Percentiles rank a stretch among this genome's conserved stretches.
Evolutionary conservation across 106 monocot species (phyloP).

Genomic region (Cymbidium sinense): DNA sequence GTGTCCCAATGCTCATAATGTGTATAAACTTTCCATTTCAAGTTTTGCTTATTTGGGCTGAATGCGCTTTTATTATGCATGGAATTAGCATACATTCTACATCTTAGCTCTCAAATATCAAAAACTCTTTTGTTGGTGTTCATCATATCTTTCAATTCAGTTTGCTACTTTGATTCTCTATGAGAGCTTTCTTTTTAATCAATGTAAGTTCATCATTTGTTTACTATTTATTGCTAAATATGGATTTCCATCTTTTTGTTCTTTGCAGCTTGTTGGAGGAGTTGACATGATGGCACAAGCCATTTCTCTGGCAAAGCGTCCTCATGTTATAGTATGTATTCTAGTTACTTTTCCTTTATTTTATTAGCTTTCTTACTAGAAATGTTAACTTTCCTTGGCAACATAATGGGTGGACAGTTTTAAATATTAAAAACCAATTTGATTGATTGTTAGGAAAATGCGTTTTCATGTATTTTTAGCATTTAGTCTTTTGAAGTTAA

Average conservation of each 20-base stretch:
- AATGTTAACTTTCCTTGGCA: not conserved
- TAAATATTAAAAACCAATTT: not conserved
- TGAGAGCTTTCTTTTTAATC: not conserved
- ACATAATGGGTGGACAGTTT: not conserved
- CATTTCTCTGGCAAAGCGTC: conserved; percentile 75
- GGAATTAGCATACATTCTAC: not conserved
- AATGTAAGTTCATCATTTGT: not conserved
- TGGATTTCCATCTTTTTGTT: not conserved
- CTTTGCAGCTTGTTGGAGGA: conserved; percentile 82
- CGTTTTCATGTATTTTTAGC: not conserved
- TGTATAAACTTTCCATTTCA: not conserved
- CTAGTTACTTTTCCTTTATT: not conserved
- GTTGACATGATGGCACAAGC: conserved; percentile 71
- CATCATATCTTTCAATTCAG: not conserved
- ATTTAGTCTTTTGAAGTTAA: not conserved
- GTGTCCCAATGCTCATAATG: too few relatives aligned
- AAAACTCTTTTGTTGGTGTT: not conserved
- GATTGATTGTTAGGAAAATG: not conserved
- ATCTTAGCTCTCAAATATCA: not conserved
- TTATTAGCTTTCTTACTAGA: not conserved
- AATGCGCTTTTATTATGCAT: not conserved
- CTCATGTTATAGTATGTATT: conserved; percentile 71
- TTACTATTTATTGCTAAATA: not conserved
- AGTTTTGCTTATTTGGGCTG: too few relatives aligned
- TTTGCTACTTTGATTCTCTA: not conserved